Evolutionary conservation across 495 filamentous ascomycete species (phyloP).

Genomic region (Daldinia childiae): DNA sequence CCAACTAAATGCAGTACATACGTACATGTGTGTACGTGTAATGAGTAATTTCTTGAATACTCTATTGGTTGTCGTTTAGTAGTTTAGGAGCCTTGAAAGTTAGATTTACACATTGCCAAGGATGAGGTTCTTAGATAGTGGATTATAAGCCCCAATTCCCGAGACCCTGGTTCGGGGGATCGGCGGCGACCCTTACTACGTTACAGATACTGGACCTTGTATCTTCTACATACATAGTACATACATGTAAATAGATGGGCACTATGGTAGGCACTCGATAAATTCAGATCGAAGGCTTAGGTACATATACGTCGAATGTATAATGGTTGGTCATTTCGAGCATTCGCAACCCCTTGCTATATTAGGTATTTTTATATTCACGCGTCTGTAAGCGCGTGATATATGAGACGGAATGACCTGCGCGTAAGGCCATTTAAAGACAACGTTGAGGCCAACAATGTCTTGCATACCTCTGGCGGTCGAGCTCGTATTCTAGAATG

Average conservation of each 20-base stretch:
- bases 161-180: slow-evolving; percentile 37
- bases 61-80: slow-evolving; percentile 16
- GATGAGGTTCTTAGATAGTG: slow-evolving; percentile 30
- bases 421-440: slow-evolving; percentile 10
- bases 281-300: neutral
- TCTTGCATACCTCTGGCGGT: slow-evolving; percentile 25
- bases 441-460: slow-evolving; percentile 23
- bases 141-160: slow-evolving; percentile 23
- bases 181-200: slow-evolving; percentile 23
- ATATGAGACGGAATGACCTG: slow-evolving; percentile 25
- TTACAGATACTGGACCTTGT: neutral
- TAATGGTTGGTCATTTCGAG: neutral
- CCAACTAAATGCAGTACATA: neutral
- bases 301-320: neutral
- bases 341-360: neutral
- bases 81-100: slow-evolving; percentile 9
- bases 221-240: too few relatives aligned
- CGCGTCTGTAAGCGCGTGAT: slow-evolving; percentile 6
- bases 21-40: neutral
- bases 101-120: slow-evolving; percentile 33
- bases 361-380: neutral
- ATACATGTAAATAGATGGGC: too few relatives aligned
- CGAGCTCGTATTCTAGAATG: slow-evolving; percentile 44
- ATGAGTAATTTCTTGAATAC: neutral
- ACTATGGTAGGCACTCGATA: neutral